Conservation (phyloP, 2,329 filamentous ascomycete genomes). For the Aspergillus udagawae region DNA sequence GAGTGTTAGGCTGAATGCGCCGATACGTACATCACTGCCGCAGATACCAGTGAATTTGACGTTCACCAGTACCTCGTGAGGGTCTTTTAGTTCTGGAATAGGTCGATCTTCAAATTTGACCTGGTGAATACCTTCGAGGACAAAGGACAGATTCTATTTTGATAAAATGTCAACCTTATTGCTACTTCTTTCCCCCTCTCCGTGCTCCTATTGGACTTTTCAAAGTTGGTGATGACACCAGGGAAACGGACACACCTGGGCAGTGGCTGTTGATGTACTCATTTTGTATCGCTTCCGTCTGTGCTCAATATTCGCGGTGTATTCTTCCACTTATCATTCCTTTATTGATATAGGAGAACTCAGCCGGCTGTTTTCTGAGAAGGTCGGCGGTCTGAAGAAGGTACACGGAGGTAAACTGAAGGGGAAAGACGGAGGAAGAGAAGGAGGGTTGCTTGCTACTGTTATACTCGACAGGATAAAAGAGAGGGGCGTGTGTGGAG, state of each 20-base stretch:
- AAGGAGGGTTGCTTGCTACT: neutral
- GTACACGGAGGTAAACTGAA: neutral
- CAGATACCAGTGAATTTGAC: constrained; percentile 86
- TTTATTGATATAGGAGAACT: neutral
- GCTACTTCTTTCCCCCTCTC: neutral
- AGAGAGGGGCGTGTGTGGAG: neutral
- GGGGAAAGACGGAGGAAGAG: neutral
- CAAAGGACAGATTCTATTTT: constrained; percentile 72
- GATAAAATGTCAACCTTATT: neutral
- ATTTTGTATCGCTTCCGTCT: neutral
- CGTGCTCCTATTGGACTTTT: neutral
- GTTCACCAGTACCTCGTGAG: constrained; percentile 75
- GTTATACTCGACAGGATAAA: neutral
- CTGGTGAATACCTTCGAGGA: constrained; percentile 71
- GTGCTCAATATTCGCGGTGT: neutral
- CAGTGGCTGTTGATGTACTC: neutral
- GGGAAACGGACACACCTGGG: neutral
- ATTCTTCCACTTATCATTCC: neutral
- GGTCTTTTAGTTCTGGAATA: constrained; percentile 61
- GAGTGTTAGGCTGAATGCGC: neutral
- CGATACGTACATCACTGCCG: constrained; percentile 67
- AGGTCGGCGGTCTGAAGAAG: neutral
- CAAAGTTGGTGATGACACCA: neutral
- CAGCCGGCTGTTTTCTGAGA: neutral
- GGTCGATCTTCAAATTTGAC: constrained; percentile 74